These are phyloP conservation scores for Usnea hakonensis DNA, from an alignment of 495 filamentous ascomycete species.

Conservation along the genomic window DNA sequence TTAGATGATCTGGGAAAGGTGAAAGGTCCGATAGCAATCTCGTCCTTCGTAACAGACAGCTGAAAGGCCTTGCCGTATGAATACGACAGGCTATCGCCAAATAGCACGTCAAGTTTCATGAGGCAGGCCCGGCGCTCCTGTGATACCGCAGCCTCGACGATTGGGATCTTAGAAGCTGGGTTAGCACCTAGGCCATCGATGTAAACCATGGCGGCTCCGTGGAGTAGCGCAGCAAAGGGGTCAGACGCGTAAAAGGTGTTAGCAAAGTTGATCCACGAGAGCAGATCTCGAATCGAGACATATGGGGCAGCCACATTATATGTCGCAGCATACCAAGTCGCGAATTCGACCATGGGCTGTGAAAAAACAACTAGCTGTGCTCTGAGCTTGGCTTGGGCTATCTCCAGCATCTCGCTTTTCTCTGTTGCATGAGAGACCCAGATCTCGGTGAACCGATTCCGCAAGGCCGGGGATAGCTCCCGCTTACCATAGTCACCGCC, in stretches of 20 bases:
- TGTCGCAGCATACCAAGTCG: slow-evolving; percentile 79
- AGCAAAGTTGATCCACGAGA: slow-evolving; percentile 90
- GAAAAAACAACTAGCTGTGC: slow-evolving; percentile 43
- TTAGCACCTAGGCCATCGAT: slow-evolving; percentile 93
- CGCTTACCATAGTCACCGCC: slow-evolving; percentile 97
- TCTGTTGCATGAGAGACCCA: slow-evolving; percentile 85
- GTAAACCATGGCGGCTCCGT: slow-evolving; percentile 92
- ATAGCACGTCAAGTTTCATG: slow-evolving; percentile 58
- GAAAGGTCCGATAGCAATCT: slow-evolving; percentile 66
- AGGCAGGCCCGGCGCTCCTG: slow-evolving; percentile 65
- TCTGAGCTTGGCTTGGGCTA: slow-evolving; percentile 66
- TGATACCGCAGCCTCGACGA: slow-evolving; percentile 47
- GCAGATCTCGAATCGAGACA: slow-evolving; percentile 81
- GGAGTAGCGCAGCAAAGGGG: slow-evolving; percentile 53
- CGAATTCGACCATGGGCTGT: slow-evolving; percentile 67
- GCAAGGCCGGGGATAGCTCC: slow-evolving; percentile 87
- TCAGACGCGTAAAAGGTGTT: slow-evolving; percentile 53
- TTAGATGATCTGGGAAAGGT: slow-evolving; percentile 45
- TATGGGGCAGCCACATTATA: slow-evolving; percentile 65
- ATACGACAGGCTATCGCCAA: slow-evolving; percentile 50
- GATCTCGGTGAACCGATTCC: slow-evolving; percentile 97
- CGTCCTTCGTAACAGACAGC: slow-evolving; percentile 39
- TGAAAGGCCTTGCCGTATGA: slow-evolving; percentile 53
- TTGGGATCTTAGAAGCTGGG: slow-evolving; percentile 72
- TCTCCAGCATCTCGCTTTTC: slow-evolving; percentile 75